Evolutionary conservation across 257 asterid species (phyloP), one percentile per base, ranked within the genome.

Genomic region (Solanum etuberosum): DNA sequence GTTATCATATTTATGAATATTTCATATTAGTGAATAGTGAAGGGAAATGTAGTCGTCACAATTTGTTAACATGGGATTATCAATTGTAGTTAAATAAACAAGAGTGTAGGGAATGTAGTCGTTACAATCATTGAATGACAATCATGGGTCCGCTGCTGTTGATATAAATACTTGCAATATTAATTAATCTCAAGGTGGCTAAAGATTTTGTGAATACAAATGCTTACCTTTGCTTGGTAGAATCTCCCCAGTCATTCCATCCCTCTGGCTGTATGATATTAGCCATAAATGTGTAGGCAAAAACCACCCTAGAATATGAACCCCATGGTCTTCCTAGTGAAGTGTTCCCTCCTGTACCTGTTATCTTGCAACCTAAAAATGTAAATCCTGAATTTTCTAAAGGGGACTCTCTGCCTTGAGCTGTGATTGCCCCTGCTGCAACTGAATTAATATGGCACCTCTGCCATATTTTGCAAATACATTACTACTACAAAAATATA

Each of bases 271-370:
- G 89, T 5, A 93, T 87, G 7, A 85, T 93, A 73, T 51, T 57
- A 14, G 94, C 91, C 93, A 93, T 89, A 86, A 83, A 78, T 10
- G 94, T 89, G 4, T 86, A 43, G 10, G 91, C 93, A 71, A 86
- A 93, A 4, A 93, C 85, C 12, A 93, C 94, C 87, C 94, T 91
- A 0, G 95, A 89, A 84, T 91, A 93, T 31, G 91, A 25, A 54
- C 92, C 94, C 95, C 95, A 91, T 35, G 95, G 92, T 37, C 95
- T 88, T 40, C 95, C 95, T 8, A 93, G 89, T 54, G 86, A 48
- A 5, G 94, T 90, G 6, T 83, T 84, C 57, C 93, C 93, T 78
- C 93, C 93, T 1, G 0, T 46, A 0, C 95, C 95, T 6, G 92
- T 93, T 80, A 93, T 88, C 87, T 90, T 93, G 61, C 95, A 87